Conservation (phyloP, 2,329 filamentous ascomycete genomes). For the Nemania sp. region DNA sequence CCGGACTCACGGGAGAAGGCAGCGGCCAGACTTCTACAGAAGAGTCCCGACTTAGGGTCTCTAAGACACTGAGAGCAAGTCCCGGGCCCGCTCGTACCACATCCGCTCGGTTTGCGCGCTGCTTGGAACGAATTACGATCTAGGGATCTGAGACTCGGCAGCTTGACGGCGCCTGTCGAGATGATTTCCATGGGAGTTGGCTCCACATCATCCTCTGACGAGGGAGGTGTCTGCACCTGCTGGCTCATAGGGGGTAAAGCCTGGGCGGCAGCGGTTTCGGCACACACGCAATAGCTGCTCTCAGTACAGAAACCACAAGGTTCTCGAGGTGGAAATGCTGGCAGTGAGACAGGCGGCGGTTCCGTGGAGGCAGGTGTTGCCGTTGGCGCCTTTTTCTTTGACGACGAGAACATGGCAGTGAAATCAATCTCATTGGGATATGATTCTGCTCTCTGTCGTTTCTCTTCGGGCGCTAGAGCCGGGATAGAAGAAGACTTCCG, state of each 20-base stretch:
- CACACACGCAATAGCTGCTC: constrained; percentile 81
- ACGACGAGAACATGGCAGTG: constrained; percentile 63
- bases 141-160: constrained; percentile 51
- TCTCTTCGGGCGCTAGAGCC: constrained; percentile 51
- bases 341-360: constrained; percentile 35
- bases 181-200: constrained; percentile 63
- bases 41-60: constrained; percentile 79
- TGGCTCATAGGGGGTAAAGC: constrained; percentile 48
- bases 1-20: constrained; percentile 53
- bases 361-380: constrained; percentile 36
- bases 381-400: constrained; percentile 49
- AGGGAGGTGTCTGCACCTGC: constrained; percentile 61
- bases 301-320: constrained; percentile 83
- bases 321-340: constrained; percentile 58
- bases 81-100: constrained; percentile 72
- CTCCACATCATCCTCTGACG: constrained; percentile 64
- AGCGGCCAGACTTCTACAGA: constrained; percentile 80
- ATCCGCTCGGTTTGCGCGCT: constrained; percentile 45
- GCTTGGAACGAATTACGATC: constrained; percentile 37
- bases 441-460: constrained; percentile 58
- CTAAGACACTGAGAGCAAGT: constrained; percentile 78
- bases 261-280: constrained; percentile 56
- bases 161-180: constrained; percentile 63
- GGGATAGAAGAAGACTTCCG: constrained; percentile 53
- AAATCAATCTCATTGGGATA: constrained; percentile 72